These are phyloP conservation scores for Fusarium oligoseptatum DNA, from an alignment of 2,329 filamentous ascomycete species.

Conservation along the genomic window DNA sequence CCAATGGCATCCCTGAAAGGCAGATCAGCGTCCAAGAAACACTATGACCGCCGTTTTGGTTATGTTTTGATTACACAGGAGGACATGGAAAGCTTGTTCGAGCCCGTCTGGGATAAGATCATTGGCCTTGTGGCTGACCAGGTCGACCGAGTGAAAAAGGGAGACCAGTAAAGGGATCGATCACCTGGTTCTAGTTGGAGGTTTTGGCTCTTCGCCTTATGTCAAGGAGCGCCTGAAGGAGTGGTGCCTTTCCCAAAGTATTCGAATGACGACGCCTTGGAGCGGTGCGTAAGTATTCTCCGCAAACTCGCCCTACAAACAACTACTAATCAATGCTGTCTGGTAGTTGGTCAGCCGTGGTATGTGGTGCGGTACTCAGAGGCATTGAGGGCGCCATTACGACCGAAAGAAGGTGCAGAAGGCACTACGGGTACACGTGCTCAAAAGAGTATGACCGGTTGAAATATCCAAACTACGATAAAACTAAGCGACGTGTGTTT, in stretches of 20 bases:
- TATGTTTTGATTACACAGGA: not conserved
- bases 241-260: not conserved
- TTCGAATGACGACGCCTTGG: not conserved
- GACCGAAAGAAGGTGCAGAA: not conserved
- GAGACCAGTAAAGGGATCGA: not conserved
- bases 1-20: not conserved
- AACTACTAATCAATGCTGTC: not conserved
- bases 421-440: not conserved
- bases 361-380: not conserved
- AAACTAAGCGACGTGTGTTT: not conserved
- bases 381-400: not conserved
- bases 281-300: not conserved
- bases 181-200: not conserved
- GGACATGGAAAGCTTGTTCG: not conserved
- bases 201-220: not conserved
- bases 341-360: not conserved
- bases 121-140: not conserved
- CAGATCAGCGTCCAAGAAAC: not conserved
- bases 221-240: not conserved
- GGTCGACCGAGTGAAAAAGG: not conserved
- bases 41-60: not conserved
- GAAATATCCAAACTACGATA: not conserved
- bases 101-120: not conserved
- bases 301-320: not conserved
- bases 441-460: fast-evolving